Percentiles rank a stretch among this genome's conserved stretches.
These are phyloP conservation scores for Sporothrix sp. DNA, from an alignment of 2,329 filamentous ascomycete species.

Conservation along the genomic window DNA sequence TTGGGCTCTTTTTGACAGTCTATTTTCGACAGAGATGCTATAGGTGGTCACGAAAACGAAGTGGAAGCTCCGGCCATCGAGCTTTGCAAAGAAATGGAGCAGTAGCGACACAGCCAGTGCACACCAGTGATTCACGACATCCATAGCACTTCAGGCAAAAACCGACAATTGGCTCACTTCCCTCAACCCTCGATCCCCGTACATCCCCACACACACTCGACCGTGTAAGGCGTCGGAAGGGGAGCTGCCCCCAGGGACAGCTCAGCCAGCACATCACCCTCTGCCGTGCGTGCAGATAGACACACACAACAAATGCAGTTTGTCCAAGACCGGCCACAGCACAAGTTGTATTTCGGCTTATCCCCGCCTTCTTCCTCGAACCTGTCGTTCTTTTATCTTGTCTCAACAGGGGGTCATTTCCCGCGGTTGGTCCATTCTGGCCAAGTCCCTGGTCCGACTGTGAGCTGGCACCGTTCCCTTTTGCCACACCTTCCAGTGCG, in stretches of 20 bases:
- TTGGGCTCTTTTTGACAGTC: too few species aligned
- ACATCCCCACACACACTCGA: conserved; percentile 12
- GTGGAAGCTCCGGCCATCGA: too few species aligned
- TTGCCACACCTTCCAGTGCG: background rate
- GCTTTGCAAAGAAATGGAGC: too few species aligned
- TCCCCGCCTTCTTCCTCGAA: background rate
- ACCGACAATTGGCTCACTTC: background rate
- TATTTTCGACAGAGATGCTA: too few species aligned
- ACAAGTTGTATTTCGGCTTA: too few species aligned
- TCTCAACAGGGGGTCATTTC: background rate
- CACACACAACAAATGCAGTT: too few species aligned
- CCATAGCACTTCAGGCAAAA: too few species aligned
- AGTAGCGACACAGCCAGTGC: too few species aligned
- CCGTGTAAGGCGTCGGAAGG: conserved; percentile 9
- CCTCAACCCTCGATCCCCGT: background rate
- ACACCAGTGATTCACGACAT: too few species aligned
- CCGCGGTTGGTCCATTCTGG: conserved; percentile 1
- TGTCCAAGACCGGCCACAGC: too few species aligned
- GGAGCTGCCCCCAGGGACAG: background rate
- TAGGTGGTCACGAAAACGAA: too few species aligned
- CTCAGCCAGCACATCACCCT: conserved; percentile 6
- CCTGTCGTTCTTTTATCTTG: background rate
- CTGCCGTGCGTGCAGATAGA: background rate
- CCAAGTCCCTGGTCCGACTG: background rate
- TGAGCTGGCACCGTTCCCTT: conserved; percentile 1